Evolutionary conservation across 768 basidiomycete genomes (phyloP), one percentile per base, ranked within the genome.

Genomic region (Agrocybe praecox): DNA sequence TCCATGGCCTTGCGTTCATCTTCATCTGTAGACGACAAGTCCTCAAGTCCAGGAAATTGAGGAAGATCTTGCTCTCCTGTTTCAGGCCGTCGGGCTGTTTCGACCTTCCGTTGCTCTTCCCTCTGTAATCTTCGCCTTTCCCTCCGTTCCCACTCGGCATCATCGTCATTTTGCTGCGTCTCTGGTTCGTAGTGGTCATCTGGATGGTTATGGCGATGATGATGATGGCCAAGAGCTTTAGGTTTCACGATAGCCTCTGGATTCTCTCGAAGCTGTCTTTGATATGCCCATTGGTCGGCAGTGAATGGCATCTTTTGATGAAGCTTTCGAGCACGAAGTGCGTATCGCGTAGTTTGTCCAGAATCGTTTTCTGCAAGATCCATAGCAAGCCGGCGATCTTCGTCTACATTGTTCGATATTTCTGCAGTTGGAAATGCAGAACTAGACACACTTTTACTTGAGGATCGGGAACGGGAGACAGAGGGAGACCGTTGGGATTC

Each of bases 191-290:
- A 72, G 29, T 62, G 65, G 45, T 72, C 69, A 12, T 62, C 66
- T 2, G 60, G 59, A 42, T 65, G 66, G 6, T 62, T 62, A 55
- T 67, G 70, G 34, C 63, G 66, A 53, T 59, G 55, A 52, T 34
- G 55, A 18, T 47, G 4, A 18, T 42, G 36, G 6, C 18, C 64
- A 26, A 76, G 74, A 64, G 76, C 77, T 46, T 65, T 69, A 22
- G 77, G 54, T 53, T 81, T 84, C 45, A 92, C 77, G 43, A 91
- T 83, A 1, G 90, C 90, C 19, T 91, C 90, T 2, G 88, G 89
- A 58, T 78, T 80, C 0, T 66, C 61, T 26, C 74, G 75, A 59
- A 91, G 69, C 49, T 79, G 76, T 14, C 69, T 67, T 53, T 82
- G 78, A 66, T 91, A 91, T 34, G 69, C 40, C 11, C 72, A 42